Evolutionary conservation across 2,329 filamentous ascomycete species (phyloP).

Genomic region (Neonectria punicea): DNA sequence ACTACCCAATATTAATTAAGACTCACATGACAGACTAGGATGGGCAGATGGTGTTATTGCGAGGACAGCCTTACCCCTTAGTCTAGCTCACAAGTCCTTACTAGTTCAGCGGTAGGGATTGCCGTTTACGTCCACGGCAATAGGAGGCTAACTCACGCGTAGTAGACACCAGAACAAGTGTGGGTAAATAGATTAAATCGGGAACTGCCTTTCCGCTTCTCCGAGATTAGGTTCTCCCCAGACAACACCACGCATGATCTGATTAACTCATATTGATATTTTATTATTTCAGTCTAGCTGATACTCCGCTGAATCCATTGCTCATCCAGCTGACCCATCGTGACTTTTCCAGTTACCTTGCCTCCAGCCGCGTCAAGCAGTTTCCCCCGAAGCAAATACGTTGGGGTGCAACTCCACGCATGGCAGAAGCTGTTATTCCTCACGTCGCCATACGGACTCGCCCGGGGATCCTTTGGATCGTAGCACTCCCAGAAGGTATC

Average conservation of each 20-base stretch:
- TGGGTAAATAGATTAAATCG: neutral
- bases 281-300: neutral
- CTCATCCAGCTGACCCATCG: conserved; percentile 26
- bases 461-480: conserved; percentile 21
- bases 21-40: no score
- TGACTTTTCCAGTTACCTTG: conserved; percentile 20
- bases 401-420: conserved; percentile 33
- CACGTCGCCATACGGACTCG: conserved; percentile 30
- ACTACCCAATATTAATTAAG: no score
- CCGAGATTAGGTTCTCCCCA: neutral
- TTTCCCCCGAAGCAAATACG: conserved; percentile 21
- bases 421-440: conserved; percentile 33
- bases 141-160: neutral
- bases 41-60: no score
- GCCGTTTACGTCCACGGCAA: neutral
- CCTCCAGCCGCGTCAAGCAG: conserved; percentile 8
- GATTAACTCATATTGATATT: neutral
- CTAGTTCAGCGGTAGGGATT: neutral
- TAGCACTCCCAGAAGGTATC: conserved; percentile 34
- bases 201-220: neutral
- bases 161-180: neutral
- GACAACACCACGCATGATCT: neutral
- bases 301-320: conserved; percentile 21
- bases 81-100: no score
- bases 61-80: neutral